Evolutionary conservation across 2,329 filamentous ascomycete genomes (phyloP), one percentile per base, ranked within the genome.

Genomic region (Sclerotinia spermophila): DNA sequence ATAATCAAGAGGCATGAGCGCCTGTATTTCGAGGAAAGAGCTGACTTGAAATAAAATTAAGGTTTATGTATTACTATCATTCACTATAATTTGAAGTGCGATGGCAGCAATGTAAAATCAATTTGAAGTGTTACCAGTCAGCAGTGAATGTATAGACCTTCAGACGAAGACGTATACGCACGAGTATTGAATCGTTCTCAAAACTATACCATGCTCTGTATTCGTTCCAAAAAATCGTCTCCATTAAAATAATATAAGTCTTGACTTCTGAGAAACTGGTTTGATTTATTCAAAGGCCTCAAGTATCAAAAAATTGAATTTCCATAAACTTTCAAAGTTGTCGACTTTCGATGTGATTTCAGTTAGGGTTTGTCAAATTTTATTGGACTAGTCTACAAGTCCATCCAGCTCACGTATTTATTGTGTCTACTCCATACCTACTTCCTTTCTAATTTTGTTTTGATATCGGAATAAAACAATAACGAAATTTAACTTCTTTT

Each of bases 311-410:
- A 44, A 21, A 21, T 21, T 27, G 4, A 17, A 53, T 27, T 7
- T 7, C 27, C 6, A 53, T 5, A 1, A 7, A 2, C 11, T 27
- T 17, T 3, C 17, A 17, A 17, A 53, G 1, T 1, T 53, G 13
- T 30, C 13, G 2, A 7, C 4, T 53, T 27, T 27, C 17, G 24
- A 17, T 3, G 0, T 0, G 7, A 53, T 17, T 53, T 30, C 11
- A 17, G n/a, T n/a, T n/a, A n/a, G n/a, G n/a, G n/a, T n/a, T n/a
- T n/a, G n/a, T n/a, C n/a, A 53, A 8, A n/a, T 30, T 30, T 53
- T 17, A 27, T 53, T 53, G 13, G 17, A 27, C n/a, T n/a, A n/a
- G n/a, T n/a, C 27, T 53, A 53, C n/a, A 2, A 8, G 27, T 53
- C 15, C 13, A 27, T 27, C 13, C 48, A 6, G 8, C 48, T 4